Evolutionary conservation across 2,329 filamentous ascomycete species (phyloP).

Genomic region (Ustilaginoidea virens): DNA sequence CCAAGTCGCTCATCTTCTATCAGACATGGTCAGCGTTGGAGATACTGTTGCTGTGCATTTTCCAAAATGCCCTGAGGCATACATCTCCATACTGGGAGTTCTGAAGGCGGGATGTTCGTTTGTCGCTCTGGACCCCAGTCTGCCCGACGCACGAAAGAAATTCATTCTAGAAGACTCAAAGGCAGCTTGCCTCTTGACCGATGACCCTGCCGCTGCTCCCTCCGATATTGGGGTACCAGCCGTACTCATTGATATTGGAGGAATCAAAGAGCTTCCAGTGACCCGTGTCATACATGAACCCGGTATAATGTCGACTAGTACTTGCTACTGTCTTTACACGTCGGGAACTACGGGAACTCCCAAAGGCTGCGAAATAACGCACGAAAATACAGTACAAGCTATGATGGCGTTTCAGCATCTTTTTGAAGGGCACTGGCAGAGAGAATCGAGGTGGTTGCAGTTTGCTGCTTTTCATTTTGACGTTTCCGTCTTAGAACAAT

Average conservation of each 20-base stretch:
- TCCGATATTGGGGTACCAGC: neutral
- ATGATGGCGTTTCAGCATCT: slow-evolving; percentile 75
- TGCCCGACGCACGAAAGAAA: slow-evolving; percentile 55
- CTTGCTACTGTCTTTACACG: slow-evolving; percentile 75
- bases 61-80: slow-evolving; percentile 72
- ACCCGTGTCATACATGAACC: slow-evolving; percentile 4
- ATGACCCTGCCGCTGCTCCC: slow-evolving; percentile 9
- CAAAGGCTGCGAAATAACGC: slow-evolving; percentile 78
- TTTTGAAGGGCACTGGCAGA: slow-evolving; percentile 60
- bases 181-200: slow-evolving; percentile 47
- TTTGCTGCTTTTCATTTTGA: slow-evolving; percentile 94
- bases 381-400: slow-evolving; percentile 77
- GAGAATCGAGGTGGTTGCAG: slow-evolving; percentile 67
- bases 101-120: slow-evolving; percentile 72
- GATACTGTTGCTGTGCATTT: slow-evolving; percentile 62
- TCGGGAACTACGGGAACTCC: slow-evolving; percentile 77
- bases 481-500: slow-evolving; percentile 84
- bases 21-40: slow-evolving; percentile 34
- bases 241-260: slow-evolving; percentile 12
- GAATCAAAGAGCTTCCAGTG: slow-evolving; percentile 12
- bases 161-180: slow-evolving; percentile 66
- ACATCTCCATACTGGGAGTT: slow-evolving; percentile 67
- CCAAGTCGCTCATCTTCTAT: slow-evolving; percentile 51
- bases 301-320: slow-evolving; percentile 28
- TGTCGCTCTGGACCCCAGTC: slow-evolving; percentile 61